Evolutionary conservation across 2,329 filamentous ascomycete species (phyloP).

Genomic region (Paraphoma chrysanthemicola): DNA sequence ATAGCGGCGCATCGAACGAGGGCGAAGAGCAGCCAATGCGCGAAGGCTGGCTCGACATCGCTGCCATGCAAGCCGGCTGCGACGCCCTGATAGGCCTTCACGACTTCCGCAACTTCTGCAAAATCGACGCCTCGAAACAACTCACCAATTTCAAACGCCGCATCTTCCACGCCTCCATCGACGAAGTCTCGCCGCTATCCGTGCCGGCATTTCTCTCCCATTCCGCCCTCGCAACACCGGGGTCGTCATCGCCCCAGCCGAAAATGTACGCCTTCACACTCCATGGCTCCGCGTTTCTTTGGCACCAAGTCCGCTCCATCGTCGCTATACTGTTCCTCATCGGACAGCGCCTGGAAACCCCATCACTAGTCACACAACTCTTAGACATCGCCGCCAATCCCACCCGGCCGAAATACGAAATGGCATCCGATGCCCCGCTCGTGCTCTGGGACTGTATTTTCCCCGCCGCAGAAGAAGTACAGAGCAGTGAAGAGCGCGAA

Average conservation of each 20-base stretch:
- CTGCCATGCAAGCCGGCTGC: conserved; percentile 83
- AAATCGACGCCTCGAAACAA: conserved; percentile 88
- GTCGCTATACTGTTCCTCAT: conserved; percentile 91
- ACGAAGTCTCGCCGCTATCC: conserved; percentile 49
- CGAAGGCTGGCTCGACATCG: conserved; percentile 82
- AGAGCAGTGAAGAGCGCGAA: conserved; percentile 48
- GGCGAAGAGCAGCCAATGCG: conserved; percentile 21
- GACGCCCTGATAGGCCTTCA: conserved; percentile 81
- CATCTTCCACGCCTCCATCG: conserved; percentile 82
- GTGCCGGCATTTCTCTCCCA: conserved; percentile 38
- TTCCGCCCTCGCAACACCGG: conserved; percentile 27
- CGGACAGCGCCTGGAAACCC: conserved; percentile 83
- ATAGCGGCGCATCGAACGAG: conserved; percentile 26
- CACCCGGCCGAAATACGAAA: conserved; percentile 82
- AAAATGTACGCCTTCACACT: conserved; percentile 89
- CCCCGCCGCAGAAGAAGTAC: conserved; percentile 57
- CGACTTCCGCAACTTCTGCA: conserved; percentile 98
- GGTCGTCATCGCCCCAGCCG: conserved; percentile 27
- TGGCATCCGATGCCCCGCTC: conserved; percentile 88
- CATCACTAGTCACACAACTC: conserved; percentile 74
- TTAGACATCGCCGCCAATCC: conserved; percentile 76
- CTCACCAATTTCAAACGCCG: conserved; percentile 81
- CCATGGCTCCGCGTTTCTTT: conserved; percentile 90
- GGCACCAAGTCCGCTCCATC: conserved; percentile 98
- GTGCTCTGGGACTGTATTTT: conserved; percentile 98